Evolutionary conservation across 139 green algal genomes (phyloP), one percentile per base, ranked within the genome.

Genomic region (Coelastrella sp.): DNA sequence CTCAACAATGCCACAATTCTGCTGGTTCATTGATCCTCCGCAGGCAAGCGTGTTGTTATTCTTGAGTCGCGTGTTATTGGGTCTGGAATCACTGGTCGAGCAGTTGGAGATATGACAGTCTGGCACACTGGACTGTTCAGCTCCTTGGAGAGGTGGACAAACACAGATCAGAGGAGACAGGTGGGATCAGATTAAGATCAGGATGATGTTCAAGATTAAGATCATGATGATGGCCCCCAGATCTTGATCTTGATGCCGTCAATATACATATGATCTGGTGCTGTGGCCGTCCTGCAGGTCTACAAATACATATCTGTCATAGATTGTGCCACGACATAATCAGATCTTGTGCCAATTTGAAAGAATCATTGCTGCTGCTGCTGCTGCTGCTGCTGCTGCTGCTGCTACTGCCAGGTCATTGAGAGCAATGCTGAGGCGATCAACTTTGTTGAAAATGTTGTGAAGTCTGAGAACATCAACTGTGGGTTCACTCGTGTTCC

Each of bases 31-130:
- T 40, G 13, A 8, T 19, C 17, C 7, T 21, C 27, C 23, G 27
- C 62, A 86, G 79, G 45, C 68, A 86, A 84, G 78, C 78, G 62
- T 45, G 81, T 88, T n/a, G 85, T 79, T 3, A 13, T 83, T 63
- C n/a, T 85, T 38, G 85, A 87, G 82, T 48, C 76, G 60, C 64
- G 76, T 21, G 21, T 85, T 27, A 15, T 69, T 32, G 72, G 75
- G 15, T 37, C 76, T 51, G 84, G 84, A 19, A 68, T 85, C 35
- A 81, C 84, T 40, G 84, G 84, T 34, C 59, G 72, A 3, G 34
- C 69, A 25, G 59, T 83, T 4, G 84, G 84, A 2, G 84, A 85
- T 6, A 48, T 88, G 34, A 45, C 71, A 17, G 43, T 25, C 35
- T 85, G 84, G 75, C 72, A 88, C 38, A 85, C 69, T 23, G 66